phyloP scores from a whole-genome alignment of 2,329 filamentous ascomycete genomes.

The Penicillium sp. region DNA sequence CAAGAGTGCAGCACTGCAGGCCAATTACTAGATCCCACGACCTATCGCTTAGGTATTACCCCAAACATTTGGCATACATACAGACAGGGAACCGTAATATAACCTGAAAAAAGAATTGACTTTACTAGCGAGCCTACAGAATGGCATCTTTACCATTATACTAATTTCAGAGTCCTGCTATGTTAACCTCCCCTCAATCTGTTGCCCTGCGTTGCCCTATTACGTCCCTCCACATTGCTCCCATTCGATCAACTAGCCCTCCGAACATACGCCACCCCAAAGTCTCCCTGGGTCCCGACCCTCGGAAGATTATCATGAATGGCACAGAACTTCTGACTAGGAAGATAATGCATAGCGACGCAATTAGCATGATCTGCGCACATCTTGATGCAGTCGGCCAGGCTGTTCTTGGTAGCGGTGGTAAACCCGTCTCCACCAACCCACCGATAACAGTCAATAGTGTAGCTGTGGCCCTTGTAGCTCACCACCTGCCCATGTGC shows the following conservation, averaged over 20 bases:
- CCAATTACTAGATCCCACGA: too few relatives aligned
- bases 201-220: too few relatives aligned
- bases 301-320: background rate
- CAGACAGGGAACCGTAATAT: too few relatives aligned
- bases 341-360: background rate
- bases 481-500: background rate
- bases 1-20: too few relatives aligned
- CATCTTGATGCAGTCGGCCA: background rate
- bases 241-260: background rate
- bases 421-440: background rate
- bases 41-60: too few relatives aligned
- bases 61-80: too few relatives aligned
- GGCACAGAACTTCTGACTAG: background rate
- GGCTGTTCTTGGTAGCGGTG: background rate
- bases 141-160: too few relatives aligned
- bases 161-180: too few relatives aligned
- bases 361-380: background rate
- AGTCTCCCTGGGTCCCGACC: background rate
- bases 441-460: background rate
- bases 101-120: too few relatives aligned
- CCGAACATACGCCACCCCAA: constrained; percentile 1
- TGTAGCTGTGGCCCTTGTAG: background rate
- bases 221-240: background rate
- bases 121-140: too few relatives aligned
- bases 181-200: too few relatives aligned